Base-by-base conservation (phyloP, 768 basidiomycete species). In the Xerocomellus intermedius region DNA sequence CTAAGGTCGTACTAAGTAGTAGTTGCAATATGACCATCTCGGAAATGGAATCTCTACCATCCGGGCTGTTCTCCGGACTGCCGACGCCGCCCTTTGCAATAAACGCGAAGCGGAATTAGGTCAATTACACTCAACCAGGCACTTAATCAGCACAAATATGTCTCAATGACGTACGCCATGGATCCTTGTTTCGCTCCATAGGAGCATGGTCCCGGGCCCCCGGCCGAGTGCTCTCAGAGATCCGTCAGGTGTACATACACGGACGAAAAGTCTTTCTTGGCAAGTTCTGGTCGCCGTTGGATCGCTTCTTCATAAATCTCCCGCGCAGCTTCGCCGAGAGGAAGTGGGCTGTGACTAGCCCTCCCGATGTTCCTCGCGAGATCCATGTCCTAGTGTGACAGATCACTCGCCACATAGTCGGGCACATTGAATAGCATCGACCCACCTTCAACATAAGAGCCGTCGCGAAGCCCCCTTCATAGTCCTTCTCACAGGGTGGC, bases 391-490 rank as follows among this genome's bases (percentile, higher is more conserved):
- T 94, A 57, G 9, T 42, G 41, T 33, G 56, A 47, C 37, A 43
- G 56, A 39, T 62, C 53, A 48, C 53, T 55, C 45, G 36, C 45
- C 13, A 10, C 30, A 51, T 10, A n/a, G 3, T 38, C 37, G n/a
- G n/a, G 33, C 33, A 5, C 26, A 54, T 32, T 22, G 54, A n/a
- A 12, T 26, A 9, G 5, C 45, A 36, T 26, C 9, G 33, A 45
- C 62, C 21, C 42, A 85, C 91, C 83, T 94, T 94, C 51, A 91
- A 71, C 91, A 94, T 94, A 45, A 94, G 74, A 7, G 77, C 75
- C 2, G 88, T 90, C 6, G 89, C 89, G 69, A 94, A 95, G 3
- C 94, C 93, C 16, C 91, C 92, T 59, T 90, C 86, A 54, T 88
- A 95, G 42, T 85, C 82, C 39, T 86, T 80, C 70, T 90, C 88